Evolutionary conservation across 2,329 filamentous ascomycete species (phyloP), one percentile per base, ranked within the genome.

Genomic region (Monosporascus ibericus): DNA sequence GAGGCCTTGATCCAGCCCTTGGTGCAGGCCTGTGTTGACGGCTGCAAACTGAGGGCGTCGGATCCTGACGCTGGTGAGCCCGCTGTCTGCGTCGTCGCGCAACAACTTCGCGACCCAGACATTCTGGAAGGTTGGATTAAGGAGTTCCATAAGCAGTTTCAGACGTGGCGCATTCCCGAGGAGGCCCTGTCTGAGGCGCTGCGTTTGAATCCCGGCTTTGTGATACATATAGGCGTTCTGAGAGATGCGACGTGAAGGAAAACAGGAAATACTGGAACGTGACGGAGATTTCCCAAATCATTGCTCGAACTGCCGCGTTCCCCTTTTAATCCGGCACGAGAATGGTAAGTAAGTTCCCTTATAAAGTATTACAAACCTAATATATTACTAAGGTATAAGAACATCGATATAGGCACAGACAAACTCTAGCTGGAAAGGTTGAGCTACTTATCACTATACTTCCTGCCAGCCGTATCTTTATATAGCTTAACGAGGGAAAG

Each of bases 111-210:
- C 30, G 86, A 90, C 27, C 82, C 88, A 2, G 87, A 92, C 36
- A 89, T 97, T 6, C 94, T 97, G 61, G 86, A 92, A 61, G 73
- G 77, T 15, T 97, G 92, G 90, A 71, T 96, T 48, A 75, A 74
- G 55, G 80, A 81, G 49, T 92, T 96, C 58, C 70, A 81, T 54
- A 66, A 66, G 34, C 66, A 69, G 8, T 97, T 97, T 63, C 75
- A 76, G 11, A 83, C 87, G 7, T 97, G 91, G 90, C 79, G 88
- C 52, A 69, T 96, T 6, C 82, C 84, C 0, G 85, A 90, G 63
- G 71, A 75, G 37, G 68, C 81, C 37, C 64, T 95, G 48, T 80
- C 78, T 0, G 67, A 73, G 15, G 80, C 75, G 1, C 67, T 96
- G 59, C 76, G 75, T 52, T 76, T 81, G 6, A 79, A 79, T 17